Base-by-base conservation (phyloP, 2,329 filamentous ascomycete genomes). In the Knufia petricola region DNA sequence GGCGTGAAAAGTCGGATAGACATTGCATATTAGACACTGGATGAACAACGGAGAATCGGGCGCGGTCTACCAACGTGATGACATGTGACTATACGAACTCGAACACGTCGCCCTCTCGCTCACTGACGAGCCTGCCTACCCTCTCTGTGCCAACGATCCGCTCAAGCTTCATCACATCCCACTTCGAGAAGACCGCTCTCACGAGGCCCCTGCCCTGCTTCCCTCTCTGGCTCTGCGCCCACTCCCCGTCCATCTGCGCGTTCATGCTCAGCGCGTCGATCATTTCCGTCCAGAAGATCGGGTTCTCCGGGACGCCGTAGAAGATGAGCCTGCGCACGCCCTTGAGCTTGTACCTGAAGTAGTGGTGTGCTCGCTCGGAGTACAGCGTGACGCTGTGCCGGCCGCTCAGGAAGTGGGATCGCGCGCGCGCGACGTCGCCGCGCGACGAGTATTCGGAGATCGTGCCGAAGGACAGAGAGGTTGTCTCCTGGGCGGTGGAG, bases 281-380 rank as follows among this genome's bases (percentile, higher is more conserved):
- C 46, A 71, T 61, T 51, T 72, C 70, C 1, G 60, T 54, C 54
- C 66, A 72, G 50, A 73, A 73, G 4, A 59, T 63, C 21, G 85
- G 84, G 63, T 95, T 95, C 59, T 96, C 90, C 0, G 92, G 92
- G 26, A 95, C 66, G 1, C 82, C 85, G 64, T 96, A 96, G 73
- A 95, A 84, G 45, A 95, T 76, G n/a, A 96, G 78, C 34, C 82
- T 76, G 64, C 82, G 82, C 12, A 92, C 87, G 19, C 92, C 92
- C 30, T 80, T 77, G 47, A 98, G 75, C 56, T 79, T 77, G 62
- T 92, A 88, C n/a, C 92, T 77, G 43, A 87, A 81, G 73, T 96
- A 96, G 66, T 98, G 92, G 67, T 98, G 92, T n/a, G 89, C 86
- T 51, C 92, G 82, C 64, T 94, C 90, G 1, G 89, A 94, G 68